A percentile compares a stretch with the other conserved stretches of the same genome.
These are phyloP conservation scores for Magnusiomyces suaveolens DNA, from an alignment of 1,139 yeast genomes.

Conservation along the genomic window DNA sequence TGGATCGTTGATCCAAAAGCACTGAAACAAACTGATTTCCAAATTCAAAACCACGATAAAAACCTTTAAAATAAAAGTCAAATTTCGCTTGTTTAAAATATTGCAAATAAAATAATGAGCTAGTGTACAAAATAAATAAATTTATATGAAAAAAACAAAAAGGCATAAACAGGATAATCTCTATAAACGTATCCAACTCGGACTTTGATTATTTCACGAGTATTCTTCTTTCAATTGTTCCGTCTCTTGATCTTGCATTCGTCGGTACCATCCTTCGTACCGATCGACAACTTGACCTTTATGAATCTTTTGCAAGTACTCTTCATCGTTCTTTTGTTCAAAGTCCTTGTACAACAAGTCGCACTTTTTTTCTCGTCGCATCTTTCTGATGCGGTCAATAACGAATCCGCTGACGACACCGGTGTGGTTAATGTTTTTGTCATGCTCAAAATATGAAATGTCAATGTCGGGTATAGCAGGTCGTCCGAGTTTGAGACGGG, in stretches of 20 bases:
- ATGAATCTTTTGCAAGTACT: not conserved
- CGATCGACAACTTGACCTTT: not conserved
- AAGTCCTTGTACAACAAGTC: conserved; percentile 16
- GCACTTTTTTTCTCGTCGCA: conserved; percentile 21
- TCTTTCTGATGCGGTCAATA: conserved; percentile 26
- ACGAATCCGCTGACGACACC: conserved; percentile 25
- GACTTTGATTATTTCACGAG: too few relatives aligned
- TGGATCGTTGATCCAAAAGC: too few relatives aligned
- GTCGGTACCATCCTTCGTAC: conserved; percentile 4
- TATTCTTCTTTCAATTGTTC: not conserved
- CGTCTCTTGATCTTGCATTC: not conserved
- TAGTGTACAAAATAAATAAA: too few relatives aligned
- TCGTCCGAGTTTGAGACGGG: conserved; percentile 7
- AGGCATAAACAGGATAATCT: not conserved
- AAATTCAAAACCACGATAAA: too few relatives aligned
- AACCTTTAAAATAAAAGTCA: too few relatives aligned
- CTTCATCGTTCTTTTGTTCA: not conserved
- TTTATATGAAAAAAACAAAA: too few relatives aligned
- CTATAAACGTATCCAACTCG: not conserved
- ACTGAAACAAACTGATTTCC: too few relatives aligned
- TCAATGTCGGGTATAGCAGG: not conserved
- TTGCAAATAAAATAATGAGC: too few relatives aligned
- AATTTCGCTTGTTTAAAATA: too few relatives aligned
- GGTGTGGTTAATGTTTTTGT: conserved; percentile 6
- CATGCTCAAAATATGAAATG: conserved; percentile 11